These are phyloP conservation scores for Silene uniflora DNA, from an alignment of 148 eudicot genomes.

Conservation along the genomic window DNA sequence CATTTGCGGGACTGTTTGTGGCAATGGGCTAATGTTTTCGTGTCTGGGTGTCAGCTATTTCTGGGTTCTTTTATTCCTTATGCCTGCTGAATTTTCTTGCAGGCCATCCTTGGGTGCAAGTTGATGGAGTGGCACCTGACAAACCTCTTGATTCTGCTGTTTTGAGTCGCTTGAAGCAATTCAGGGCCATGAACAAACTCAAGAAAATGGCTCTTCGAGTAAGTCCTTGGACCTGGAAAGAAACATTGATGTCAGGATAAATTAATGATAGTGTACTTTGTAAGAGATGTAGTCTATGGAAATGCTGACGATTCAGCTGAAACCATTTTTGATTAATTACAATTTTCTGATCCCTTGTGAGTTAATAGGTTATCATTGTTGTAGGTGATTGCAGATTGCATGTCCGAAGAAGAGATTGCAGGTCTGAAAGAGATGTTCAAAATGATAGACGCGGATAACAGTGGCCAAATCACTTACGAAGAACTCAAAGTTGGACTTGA, in stretches of 20 bases:
- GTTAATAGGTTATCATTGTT: constrained; percentile 4
- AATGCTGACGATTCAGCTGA: neutral
- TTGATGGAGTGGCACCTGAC: constrained; percentile 83
- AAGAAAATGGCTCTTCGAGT: constrained; percentile 90
- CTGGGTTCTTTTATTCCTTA: neutral
- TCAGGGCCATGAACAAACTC: constrained; percentile 78
- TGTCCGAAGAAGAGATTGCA: constrained; percentile 94
- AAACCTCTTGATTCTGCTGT: constrained; percentile 94
- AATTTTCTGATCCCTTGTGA: neutral
- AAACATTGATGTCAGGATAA: neutral
- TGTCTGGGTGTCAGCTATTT: neutral
- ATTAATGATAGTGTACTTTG: neutral
- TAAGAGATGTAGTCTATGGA: neutral
- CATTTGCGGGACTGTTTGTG: neutral
- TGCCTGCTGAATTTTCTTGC: constrained; percentile 19
- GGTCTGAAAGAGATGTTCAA: constrained; percentile 91
- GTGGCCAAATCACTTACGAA: constrained; percentile 83
- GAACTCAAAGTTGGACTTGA: constrained; percentile 78
- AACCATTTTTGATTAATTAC: neutral
- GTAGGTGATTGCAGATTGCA: constrained; percentile 80
- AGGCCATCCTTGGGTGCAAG: constrained; percentile 93
- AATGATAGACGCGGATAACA: constrained; percentile 82
- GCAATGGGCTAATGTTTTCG: neutral
- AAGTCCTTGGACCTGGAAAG: constrained; percentile 26
- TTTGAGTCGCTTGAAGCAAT: constrained; percentile 77